Evolutionary conservation across 371 early-diverging fungal species (phyloP), one percentile per base, ranked within the genome.

Genomic region (Homolaphlyctis polyrhiza): DNA sequence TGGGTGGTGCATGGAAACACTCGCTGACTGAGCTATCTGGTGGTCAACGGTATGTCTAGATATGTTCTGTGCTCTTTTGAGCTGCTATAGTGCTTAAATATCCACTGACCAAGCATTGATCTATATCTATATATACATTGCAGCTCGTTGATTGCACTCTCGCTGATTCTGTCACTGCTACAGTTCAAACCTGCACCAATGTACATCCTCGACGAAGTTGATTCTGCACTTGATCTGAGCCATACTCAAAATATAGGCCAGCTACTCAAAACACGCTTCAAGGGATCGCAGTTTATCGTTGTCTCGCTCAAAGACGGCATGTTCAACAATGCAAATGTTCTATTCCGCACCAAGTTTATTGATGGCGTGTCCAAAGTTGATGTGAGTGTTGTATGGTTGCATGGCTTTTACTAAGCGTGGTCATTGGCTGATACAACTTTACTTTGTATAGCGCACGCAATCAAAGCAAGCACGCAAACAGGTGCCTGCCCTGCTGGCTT

Each of bases 201-300:
- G 95, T 99, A 99, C 77, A 96, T 99, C 76, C 83, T 99, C 52
- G 99, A 99, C 80, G 99, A 99, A 77, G 94, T 99, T 0, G 99
- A 99, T 80, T 94, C 99, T 2, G 99, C 99, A 1, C 84, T 99
- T 48, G 99, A 99, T 85, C 78, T 97, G 39, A 93, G 91, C 3
- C 99, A 99, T 72, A 99, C 99, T 5, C 98, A 99, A 71, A 95
- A 96, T 65, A 99, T 99, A 74, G 99, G 99, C 1, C 92, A 93
- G 64, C 83, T 99, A 43, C 83, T 99, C 61, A 86, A 91, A 51
- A 94, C 91, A 4, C 82, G 99, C 48, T 99, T 99, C 82, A 92
- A 90, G 63, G 95, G 92, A 23, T 92, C 98, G 0, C 99, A 99
- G 76, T 99, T 99, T 74, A 91, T 99, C 49, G 92, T 99, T 2